Conservation (phyloP, 1,284 basidiomycete species). For the Moesziomyces sp. region DNA sequence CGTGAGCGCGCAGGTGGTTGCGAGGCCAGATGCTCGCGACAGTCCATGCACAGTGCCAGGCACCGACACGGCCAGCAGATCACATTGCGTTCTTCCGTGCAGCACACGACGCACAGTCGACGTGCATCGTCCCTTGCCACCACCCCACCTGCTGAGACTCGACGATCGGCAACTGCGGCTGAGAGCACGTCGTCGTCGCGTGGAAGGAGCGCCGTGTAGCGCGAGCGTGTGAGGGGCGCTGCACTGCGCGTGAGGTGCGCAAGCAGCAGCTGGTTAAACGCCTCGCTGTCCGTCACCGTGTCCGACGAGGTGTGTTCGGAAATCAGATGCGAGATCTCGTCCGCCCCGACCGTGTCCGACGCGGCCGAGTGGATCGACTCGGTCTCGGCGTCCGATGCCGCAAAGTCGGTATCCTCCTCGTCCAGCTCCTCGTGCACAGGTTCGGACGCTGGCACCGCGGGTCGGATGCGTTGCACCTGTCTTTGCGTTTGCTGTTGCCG, state of each 20-base stretch:
- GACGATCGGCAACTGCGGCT: slow-evolving; percentile 12
- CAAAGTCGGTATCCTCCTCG: slow-evolving; percentile 1
- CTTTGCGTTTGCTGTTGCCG: slow-evolving; percentile 14
- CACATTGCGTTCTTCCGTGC: slow-evolving; percentile 53
- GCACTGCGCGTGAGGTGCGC: slow-evolving; percentile 39
- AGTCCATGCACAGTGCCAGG: slow-evolving; percentile 62
- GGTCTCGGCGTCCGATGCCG: slow-evolving; percentile 6
- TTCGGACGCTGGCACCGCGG: no score
- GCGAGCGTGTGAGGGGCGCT: slow-evolving; percentile 47
- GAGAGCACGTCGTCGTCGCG: no score
- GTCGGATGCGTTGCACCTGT: neutral
- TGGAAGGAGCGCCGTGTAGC: slow-evolving; percentile 28
- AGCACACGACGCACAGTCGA: slow-evolving; percentile 38
- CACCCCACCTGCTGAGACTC: neutral
- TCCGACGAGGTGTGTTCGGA: slow-evolving; percentile 8
- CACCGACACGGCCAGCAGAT: slow-evolving; percentile 67
- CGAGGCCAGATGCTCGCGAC: slow-evolving; percentile 56
- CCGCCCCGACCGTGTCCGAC: slow-evolving; percentile 24
- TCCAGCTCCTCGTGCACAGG: neutral
- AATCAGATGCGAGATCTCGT: slow-evolving; percentile 6
- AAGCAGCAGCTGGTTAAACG: slow-evolving; percentile 45
- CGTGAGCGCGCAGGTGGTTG: slow-evolving; percentile 36
- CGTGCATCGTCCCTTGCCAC: slow-evolving; percentile 18
- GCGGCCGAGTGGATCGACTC: no score
- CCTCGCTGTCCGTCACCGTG: slow-evolving; percentile 25